Base-by-base conservation (phyloP, 805 yeast species). In the Sugiyamaella chiloensis region DNA sequence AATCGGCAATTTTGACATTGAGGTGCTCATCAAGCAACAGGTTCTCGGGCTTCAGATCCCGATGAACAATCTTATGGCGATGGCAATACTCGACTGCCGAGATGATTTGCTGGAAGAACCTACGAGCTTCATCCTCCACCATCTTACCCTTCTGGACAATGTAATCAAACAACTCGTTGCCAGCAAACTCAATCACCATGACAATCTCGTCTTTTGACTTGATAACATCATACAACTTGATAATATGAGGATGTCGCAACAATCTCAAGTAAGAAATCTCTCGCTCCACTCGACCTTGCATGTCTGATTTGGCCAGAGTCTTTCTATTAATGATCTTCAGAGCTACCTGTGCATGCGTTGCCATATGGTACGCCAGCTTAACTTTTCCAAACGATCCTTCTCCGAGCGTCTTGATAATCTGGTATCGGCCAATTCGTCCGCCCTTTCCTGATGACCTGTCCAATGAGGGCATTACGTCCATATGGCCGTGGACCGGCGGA, bases 351-450 rank as follows among this genome's bases (percentile, higher is more conserved):
- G 90, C 96, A 32, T 95, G 95, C 2, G 97, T 90, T 11, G 87
- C 85, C 55, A 87, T 73, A 66, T 91, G 96, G 46, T 66, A 66
- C 4, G 68, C 68, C 46, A 62, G 61, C 64, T 90, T 90, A 54
- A 90, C 98, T 63, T 91, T 91, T 60, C 98, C 98, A 63, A 90
- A 90, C 0, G 96, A 89, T 20, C 98, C 98, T 63, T 90, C 97
- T 30, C 98, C 98, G 19, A 90, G 72, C 2, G 96, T 89, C 64
- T 89, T 87, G 57, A 90, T 86, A 45, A 90, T 84, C 65, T 90
- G 96, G 69, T 91, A 90, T 56, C 91, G 85, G 16, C 98, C 99
- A 43, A 93, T 87, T 49, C 90, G 52, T 40, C 62, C 64, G 16
- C 50, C 51, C 14, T 43, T 46, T 20, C 32, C 42, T 36, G 40